These are phyloP conservation scores for Clonostachys rosea DNA, from an alignment of 2,329 filamentous ascomycete species.

Conservation along the genomic window DNA sequence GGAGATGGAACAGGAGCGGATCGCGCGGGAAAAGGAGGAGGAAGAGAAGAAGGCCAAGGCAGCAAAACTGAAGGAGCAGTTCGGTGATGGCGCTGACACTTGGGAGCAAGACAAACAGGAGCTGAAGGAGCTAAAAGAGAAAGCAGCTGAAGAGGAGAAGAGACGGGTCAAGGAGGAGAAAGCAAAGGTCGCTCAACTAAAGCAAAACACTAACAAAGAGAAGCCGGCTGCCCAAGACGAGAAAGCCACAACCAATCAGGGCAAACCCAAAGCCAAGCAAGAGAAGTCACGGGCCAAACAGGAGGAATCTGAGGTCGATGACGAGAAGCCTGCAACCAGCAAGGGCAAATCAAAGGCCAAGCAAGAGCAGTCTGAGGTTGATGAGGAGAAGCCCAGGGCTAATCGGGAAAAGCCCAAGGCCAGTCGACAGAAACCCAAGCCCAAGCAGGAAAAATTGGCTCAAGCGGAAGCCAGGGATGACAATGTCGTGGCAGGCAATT, in stretches of 20 bases:
- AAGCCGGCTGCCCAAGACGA: constrained; percentile 4
- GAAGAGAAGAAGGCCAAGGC: constrained; percentile 70
- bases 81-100: constrained; percentile 69
- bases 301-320: constrained; percentile 5
- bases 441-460: background rate
- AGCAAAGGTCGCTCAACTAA: background rate
- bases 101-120: constrained; percentile 89
- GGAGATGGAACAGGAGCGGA: constrained; percentile 90
- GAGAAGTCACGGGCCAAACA: constrained; percentile 2
- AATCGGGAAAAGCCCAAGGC: constrained; percentile 1
- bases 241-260: background rate
- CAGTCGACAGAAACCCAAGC: background rate
- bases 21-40: constrained; percentile 70
- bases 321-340: background rate
- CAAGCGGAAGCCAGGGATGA: background rate
- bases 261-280: background rate
- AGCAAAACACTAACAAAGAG: constrained; percentile 1
- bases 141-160: background rate
- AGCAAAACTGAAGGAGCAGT: constrained; percentile 74
- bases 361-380: constrained; percentile 1
- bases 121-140: constrained; percentile 36
- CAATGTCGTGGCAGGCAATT: too few relatives aligned
- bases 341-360: background rate
- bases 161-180: background rate
- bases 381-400: constrained; percentile 4